Evolutionary conservation across 345 rosid species (phyloP), one percentile per base, ranked within the genome.

Genomic region (Anastatica hierochuntica): DNA sequence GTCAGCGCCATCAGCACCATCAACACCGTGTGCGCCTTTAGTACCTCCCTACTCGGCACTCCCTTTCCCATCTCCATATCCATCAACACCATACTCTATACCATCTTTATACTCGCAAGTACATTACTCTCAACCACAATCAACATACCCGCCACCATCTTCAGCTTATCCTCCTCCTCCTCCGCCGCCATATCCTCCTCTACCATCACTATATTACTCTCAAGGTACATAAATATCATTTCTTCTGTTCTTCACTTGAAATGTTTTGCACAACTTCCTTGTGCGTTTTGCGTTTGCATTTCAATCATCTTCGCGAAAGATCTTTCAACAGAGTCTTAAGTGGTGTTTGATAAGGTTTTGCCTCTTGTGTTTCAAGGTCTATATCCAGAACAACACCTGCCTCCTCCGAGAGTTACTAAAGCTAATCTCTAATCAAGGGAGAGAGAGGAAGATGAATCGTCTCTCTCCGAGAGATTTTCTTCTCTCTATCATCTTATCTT

Each of bases 371-470:
- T 39, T 67, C 1, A 71, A 79, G 90, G 79, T 69, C 80, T 79
- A 49, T 79, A 58, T 43, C 77, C 76, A n/a, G 87, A 89, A 43
- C 48, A 37, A 16, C 76, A 75, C 69, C 81, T 85, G 13, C 82
- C 83, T 1, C 86, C 73, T 37, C 84, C 79, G n/a, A n/a, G n/a
- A n/a, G n/a, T 0, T 78, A 85, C 74, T 83, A 50, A 60, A 63
- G 43, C 43, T 47, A 34, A 41, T 19, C 61, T 43, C 60, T 30
- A 20, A 66, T 50, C 63, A 48, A 18, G 17, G 8, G 15, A 51
- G 19, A 9, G 43, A 48, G 62, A 62, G 59, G 60, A 60, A 51
- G 48, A 45, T 60, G 66, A 64, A 59, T 56, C n/a, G n/a, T n/a
- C 67, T 64, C 68, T 64, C 64, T 46, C 59, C 30, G 47, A 35